phyloP scores from a whole-genome alignment of 2,329 filamentous ascomycete genomes.

The Penicillium thymicola region DNA sequence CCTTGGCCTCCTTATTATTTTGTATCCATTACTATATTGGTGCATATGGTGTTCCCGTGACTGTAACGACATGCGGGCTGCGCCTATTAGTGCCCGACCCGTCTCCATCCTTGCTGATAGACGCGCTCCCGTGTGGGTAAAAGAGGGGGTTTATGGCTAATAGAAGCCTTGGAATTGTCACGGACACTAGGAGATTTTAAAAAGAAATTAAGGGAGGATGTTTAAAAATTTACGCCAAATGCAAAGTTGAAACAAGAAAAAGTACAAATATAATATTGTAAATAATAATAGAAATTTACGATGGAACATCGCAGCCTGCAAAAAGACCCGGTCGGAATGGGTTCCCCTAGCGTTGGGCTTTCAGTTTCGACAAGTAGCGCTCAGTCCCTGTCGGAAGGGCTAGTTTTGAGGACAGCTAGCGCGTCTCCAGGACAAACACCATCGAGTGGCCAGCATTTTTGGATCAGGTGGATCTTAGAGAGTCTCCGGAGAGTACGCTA shows the following conservation, averaged over 20 bases:
- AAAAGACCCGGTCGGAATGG: conserved; percentile 15
- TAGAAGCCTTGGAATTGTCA: not conserved
- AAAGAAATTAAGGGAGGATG: not conserved
- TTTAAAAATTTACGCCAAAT: not conserved
- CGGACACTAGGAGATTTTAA: not conserved
- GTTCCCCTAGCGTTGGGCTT: conserved; percentile 13
- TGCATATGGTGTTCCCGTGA: conserved; percentile 27
- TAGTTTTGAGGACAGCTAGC: conserved; percentile 20
- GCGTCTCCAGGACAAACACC: conserved; percentile 19
- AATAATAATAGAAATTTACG: not conserved
- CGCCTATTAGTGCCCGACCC: conserved; percentile 28
- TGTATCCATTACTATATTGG: not conserved
- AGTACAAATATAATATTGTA: not conserved
- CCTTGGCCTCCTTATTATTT: not conserved
- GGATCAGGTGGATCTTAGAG: conserved; percentile 15
- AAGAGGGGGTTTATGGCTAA: conserved; percentile 4
- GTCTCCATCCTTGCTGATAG: conserved; percentile 26
- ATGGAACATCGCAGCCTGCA: conserved; percentile 14
- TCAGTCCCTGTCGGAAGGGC: conserved; percentile 20
- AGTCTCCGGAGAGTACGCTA: conserved; percentile 3
- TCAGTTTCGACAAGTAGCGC: conserved; percentile 6
- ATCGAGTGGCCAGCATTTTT: conserved; percentile 24
- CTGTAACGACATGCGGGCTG: conserved; percentile 24
- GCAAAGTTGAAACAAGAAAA: not conserved
- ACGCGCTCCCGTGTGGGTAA: conserved; percentile 28